Evolutionary conservation across 192 early-diverging fungal species (phyloP).

Genomic region (Allomyces macrogynus): DNA sequence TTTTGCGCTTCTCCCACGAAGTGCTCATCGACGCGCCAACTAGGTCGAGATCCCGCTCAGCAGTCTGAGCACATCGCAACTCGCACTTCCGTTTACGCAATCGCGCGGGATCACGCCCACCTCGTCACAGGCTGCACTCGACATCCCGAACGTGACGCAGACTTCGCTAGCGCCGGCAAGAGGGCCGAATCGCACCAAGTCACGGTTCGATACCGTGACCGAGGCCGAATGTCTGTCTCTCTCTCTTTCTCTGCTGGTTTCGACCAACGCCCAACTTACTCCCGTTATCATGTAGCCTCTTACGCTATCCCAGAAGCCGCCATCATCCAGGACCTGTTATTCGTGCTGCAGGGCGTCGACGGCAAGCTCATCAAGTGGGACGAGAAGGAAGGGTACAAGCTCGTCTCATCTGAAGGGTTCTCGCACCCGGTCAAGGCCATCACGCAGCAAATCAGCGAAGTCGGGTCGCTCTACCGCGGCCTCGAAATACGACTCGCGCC

Average conservation of each 20-base stretch:
- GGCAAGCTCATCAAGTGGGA: slow-evolving; percentile 61
- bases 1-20: slow-evolving; percentile 7
- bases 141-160: slow-evolving; percentile 2
- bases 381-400: slow-evolving; percentile 20
- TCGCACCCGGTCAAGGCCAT: slow-evolving; percentile 40
- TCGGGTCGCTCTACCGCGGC: slow-evolving; percentile 55
- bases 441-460: slow-evolving; percentile 42
- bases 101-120: slow-evolving; percentile 1
- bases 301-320: slow-evolving; percentile 29
- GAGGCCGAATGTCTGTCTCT: background rate
- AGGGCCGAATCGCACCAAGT: slow-evolving; percentile 3
- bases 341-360: slow-evolving; percentile 83
- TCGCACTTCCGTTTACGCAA: background rate
- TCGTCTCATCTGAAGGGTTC: slow-evolving; percentile 28
- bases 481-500: slow-evolving; percentile 15
- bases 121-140: background rate
- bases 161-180: slow-evolving; percentile 6
- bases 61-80: background rate
- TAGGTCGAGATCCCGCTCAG: background rate
- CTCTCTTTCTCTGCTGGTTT: too few relatives aligned
- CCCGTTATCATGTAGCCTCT: background rate
- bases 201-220: background rate
- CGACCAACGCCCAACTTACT: too few relatives aligned
- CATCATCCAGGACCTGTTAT: slow-evolving; percentile 69
- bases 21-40: slow-evolving; percentile 5